Evolutionary conservation across 352 stramenopile species (phyloP).

Genomic region (Phytophthora pistaciae): DNA sequence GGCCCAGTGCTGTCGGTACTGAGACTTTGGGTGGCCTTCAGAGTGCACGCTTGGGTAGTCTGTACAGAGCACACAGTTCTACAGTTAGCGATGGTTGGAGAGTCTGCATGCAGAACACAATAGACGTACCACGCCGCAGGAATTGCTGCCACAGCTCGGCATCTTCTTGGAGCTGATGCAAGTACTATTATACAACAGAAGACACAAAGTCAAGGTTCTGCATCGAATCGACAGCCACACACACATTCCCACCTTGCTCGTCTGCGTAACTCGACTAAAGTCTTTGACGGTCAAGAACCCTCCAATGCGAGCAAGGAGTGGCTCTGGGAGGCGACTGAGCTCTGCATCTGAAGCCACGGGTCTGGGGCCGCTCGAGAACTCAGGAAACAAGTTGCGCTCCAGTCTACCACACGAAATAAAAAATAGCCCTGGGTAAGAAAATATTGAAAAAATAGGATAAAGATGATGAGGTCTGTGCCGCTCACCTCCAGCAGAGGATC

Average conservation of each 20-base stretch:
- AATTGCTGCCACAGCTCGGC: slow-evolving; percentile 41
- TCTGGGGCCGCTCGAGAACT: slow-evolving; percentile 26
- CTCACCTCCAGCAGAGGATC: slow-evolving; percentile 53
- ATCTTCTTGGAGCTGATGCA: slow-evolving; percentile 33
- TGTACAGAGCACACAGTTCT: background rate
- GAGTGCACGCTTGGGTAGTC: slow-evolving; percentile 22
- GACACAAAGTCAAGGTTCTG: slow-evolving; percentile 1
- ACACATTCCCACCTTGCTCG: slow-evolving; percentile 23
- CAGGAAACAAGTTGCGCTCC: slow-evolving; percentile 52
- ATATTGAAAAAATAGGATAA: background rate
- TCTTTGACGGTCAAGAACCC: slow-evolving; percentile 43
- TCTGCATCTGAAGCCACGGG: slow-evolving; percentile 42
- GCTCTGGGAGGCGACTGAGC: slow-evolving; percentile 47
- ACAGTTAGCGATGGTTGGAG: background rate
- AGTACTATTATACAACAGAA: slow-evolving; percentile 36
- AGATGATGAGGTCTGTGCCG: background rate
- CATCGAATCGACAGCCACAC: background rate
- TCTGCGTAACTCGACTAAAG: slow-evolving; percentile 42
- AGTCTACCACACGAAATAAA: slow-evolving; percentile 25
- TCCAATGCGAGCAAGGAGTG: slow-evolving; percentile 35
- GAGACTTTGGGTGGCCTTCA: slow-evolving; percentile 19
- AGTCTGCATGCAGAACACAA: background rate
- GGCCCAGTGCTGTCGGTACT: slow-evolving; percentile 32
- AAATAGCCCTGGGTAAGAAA: background rate
- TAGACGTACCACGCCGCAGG: slow-evolving; percentile 35